Percentiles rank a stretch among this genome's conserved stretches.
Evolutionary conservation across 345 rosid species (phyloP).

Genomic region (Ceriops decandra): DNA sequence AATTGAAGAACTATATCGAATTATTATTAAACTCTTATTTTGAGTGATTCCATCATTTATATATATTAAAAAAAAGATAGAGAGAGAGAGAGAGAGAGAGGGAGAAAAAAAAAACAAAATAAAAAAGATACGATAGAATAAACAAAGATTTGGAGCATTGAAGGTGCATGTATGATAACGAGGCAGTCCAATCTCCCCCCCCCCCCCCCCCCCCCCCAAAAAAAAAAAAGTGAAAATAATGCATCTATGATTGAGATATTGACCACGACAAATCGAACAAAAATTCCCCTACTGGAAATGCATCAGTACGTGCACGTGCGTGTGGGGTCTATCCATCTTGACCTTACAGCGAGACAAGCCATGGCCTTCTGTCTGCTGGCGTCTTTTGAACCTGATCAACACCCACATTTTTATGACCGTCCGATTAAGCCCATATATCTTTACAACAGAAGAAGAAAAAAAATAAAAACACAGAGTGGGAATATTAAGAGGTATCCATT

Average conservation of each 20-base stretch:
- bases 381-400: no score
- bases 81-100: no score
- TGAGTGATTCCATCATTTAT: no score
- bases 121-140: background rate
- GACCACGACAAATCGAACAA: conserved; percentile 45
- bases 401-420: no score
- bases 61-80: no score
- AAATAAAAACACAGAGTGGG: no score
- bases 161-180: conserved; percentile 10
- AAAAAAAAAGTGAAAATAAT: conserved; percentile 35
- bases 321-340: conserved; percentile 35
- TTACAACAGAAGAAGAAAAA: no score
- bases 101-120: no score
- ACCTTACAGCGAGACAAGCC: conserved; percentile 30
- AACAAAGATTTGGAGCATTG: conserved; percentile 6
- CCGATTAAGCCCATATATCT: no score
- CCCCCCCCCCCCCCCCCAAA: background rate
- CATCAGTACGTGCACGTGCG: conserved; percentile 55
- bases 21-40: no score
- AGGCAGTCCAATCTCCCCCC: conserved; percentile 22
- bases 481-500: no score
- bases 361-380: background rate
- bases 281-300: conserved; percentile 25
- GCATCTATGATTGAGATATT: conserved; percentile 58
- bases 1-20: no score